These are phyloP conservation scores for Penicillium goetzii DNA, from an alignment of 495 filamentous ascomycete species.

Conservation along the genomic window DNA sequence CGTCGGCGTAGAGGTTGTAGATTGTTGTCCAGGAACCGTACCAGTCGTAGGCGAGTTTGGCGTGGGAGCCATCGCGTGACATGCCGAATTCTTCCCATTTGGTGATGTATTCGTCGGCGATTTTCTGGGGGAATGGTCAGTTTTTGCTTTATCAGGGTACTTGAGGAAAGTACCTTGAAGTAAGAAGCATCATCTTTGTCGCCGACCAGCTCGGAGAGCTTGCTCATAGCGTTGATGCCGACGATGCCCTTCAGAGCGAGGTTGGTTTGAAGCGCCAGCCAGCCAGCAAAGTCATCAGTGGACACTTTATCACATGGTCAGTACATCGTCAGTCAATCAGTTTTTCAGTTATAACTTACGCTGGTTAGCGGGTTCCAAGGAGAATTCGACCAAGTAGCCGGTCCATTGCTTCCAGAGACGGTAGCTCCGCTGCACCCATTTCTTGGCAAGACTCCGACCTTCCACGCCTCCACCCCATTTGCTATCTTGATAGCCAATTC, in stretches of 20 bases:
- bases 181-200: conserved; percentile 66
- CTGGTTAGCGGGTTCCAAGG: conserved; percentile 83
- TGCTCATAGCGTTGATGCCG: conserved; percentile 91
- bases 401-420: conserved; percentile 92
- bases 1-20: conserved; percentile 87
- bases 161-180: conserved; percentile 54
- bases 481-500: conserved; percentile 53
- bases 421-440: conserved; percentile 70
- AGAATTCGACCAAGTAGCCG: conserved; percentile 83
- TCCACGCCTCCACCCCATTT: conserved; percentile 54
- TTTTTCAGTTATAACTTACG: conserved; percentile 43
- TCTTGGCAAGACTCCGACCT: conserved; percentile 54
- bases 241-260: conserved; percentile 92
- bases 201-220: conserved; percentile 72
- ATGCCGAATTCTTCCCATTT: conserved; percentile 85
- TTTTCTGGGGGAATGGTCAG: conserved; percentile 44
- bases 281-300: conserved; percentile 96
- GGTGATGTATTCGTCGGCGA: conserved; percentile 75
- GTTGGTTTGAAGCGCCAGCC: conserved; percentile 90
- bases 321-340: neutral
- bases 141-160: neutral
- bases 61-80: conserved; percentile 79
- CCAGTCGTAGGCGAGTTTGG: conserved; percentile 92
- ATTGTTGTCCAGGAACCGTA: conserved; percentile 94
- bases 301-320: conserved; percentile 51